phyloP scores from a whole-genome alignment of 768 basidiomycete species.

The Trametes sanguinea region DNA sequence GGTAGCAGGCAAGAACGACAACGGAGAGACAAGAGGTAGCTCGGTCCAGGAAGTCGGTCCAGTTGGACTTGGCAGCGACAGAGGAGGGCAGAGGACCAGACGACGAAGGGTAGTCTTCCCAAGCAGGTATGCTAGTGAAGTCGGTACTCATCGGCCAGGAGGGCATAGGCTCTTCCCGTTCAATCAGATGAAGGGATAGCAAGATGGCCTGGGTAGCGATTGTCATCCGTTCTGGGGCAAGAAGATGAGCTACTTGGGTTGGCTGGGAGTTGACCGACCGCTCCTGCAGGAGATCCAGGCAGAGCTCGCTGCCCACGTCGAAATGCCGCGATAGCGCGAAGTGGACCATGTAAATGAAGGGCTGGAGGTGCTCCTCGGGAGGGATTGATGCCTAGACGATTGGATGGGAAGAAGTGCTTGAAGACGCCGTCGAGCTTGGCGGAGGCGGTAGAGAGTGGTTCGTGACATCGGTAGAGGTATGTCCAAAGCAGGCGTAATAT shows the following conservation, averaged over 20 bases:
- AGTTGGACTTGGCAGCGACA: conserved; percentile 60
- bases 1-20: conserved; percentile 61
- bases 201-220: conserved; percentile 79
- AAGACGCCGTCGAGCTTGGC: conserved; percentile 73
- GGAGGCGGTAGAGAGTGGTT: conserved; percentile 79
- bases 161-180: conserved; percentile 69
- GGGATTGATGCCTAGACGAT: conserved; percentile 60
- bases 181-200: conserved; percentile 67
- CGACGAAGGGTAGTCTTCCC: conserved; percentile 71
- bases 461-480: conserved; percentile 92
- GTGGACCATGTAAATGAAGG: conserved; percentile 77
- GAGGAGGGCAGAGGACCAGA: conserved; percentile 60
- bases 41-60: conserved; percentile 73
- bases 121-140: conserved; percentile 55
- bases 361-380: conserved; percentile 74
- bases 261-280: conserved; percentile 47
- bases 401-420: conserved; percentile 78
- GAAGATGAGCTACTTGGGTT: conserved; percentile 40
- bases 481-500: conserved; percentile 87
- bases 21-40: conserved; percentile 56
- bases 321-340: conserved; percentile 82
- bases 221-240: conserved; percentile 72
- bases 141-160: conserved; percentile 79
- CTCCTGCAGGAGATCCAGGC: conserved; percentile 81
- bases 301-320: conserved; percentile 82